Evolutionary conservation across 345 rosid species (phyloP).

Genomic region (Citrus reticulata): DNA sequence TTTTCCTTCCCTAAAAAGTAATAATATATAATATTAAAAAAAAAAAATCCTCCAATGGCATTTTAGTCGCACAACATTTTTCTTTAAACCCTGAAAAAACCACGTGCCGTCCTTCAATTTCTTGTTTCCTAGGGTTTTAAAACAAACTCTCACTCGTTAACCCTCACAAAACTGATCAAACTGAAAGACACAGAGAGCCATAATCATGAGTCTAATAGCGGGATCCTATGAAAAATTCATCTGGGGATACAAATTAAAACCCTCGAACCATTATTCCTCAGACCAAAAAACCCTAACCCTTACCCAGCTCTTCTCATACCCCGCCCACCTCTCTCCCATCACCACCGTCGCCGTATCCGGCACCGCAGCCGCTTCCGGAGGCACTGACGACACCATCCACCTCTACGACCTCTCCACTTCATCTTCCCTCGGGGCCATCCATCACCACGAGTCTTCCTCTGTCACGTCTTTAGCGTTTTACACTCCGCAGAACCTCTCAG

Average conservation of each 20-base stretch:
- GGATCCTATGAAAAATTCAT: conserved; percentile 91
- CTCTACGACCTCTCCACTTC: conserved; percentile 82
- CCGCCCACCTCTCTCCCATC: conserved; percentile 79
- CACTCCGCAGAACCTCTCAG: conserved; percentile 65
- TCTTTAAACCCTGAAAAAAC: conserved; percentile 12
- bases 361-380: conserved; percentile 80
- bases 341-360: conserved; percentile 75
- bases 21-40: neutral
- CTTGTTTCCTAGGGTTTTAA: neutral
- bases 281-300: conserved; percentile 40
- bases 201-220: conserved; percentile 65
- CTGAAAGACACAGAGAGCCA: neutral
- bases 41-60: neutral
- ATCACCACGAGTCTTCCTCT: conserved; percentile 60
- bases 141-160: no score
- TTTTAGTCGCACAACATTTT: neutral
- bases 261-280: conserved; percentile 28
- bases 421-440: conserved; percentile 78
- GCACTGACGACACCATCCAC: conserved; percentile 78
- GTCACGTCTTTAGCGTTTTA: conserved; percentile 76
- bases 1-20: no score
- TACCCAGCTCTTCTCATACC: conserved; percentile 79
- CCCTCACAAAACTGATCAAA: neutral
- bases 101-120: neutral
- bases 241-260: conserved; percentile 85